phyloP scores from a whole-genome alignment of 1,284 basidiomycete species.

The Puccinia triticina region DNA sequence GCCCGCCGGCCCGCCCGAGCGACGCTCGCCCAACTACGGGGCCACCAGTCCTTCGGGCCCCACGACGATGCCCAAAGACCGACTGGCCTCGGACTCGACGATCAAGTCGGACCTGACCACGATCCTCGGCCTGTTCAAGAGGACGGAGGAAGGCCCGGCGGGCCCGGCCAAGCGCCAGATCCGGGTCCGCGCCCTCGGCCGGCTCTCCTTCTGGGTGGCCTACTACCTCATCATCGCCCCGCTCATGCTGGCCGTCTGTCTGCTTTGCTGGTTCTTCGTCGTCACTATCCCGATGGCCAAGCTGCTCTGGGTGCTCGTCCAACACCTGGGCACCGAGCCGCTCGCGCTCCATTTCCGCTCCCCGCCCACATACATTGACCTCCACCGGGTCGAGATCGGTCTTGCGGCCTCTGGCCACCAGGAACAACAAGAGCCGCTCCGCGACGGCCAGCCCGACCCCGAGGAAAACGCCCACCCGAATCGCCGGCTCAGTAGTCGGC shows the following conservation, averaged over 20 bases:
- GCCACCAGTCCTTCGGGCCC: conserved; percentile 31
- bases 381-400: conserved; percentile 36
- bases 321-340: conserved; percentile 78
- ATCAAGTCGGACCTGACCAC: conserved; percentile 34
- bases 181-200: conserved; percentile 62
- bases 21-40: conserved; percentile 30
- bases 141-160: conserved; percentile 57
- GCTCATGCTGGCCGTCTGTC: conserved; percentile 79
- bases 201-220: conserved; percentile 74
- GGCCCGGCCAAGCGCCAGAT: conserved; percentile 54
- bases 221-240: conserved; percentile 81
- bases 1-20: not conserved
- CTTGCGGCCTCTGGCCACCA: conserved; percentile 59
- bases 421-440: conserved; percentile 56
- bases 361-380: conserved; percentile 67
- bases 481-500: conserved; percentile 56
- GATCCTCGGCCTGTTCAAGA: conserved; percentile 55
- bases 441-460: conserved; percentile 44
- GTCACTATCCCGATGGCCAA: conserved; percentile 98
- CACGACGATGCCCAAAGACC: conserved; percentile 53
- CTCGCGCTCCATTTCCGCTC: conserved; percentile 88
- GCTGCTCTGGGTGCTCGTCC: conserved; percentile 88
- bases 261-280: conserved; percentile 88
- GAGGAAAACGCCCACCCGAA: conserved; percentile 10
- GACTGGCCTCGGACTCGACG: conserved; percentile 55